Evolutionary conservation across 208 protist species (phyloP).

Genomic region (Trypanosoma theileri): DNA sequence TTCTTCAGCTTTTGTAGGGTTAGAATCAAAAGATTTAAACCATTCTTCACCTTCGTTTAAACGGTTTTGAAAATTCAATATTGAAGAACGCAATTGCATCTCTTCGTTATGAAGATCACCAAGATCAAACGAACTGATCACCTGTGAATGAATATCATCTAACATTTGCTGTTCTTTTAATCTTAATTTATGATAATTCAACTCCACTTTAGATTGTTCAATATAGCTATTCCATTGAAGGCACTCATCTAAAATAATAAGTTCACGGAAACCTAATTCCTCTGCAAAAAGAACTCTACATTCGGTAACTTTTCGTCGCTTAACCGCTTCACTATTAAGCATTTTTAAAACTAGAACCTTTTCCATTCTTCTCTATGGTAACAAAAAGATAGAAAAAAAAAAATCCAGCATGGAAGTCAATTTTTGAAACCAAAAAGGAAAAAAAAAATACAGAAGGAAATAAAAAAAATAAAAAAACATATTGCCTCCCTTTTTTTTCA

Average conservation of each 20-base stretch:
- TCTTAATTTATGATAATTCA: constrained; percentile 6
- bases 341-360: constrained; percentile 5
- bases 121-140: constrained; percentile 15
- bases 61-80: constrained; percentile 12
- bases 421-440: constrained; percentile 10
- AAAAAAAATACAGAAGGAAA: constrained; percentile 21
- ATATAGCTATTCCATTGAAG: constrained; percentile 8
- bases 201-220: neutral
- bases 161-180: constrained; percentile 5
- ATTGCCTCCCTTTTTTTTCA: constrained; percentile 18
- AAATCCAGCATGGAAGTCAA: neutral
- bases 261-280: constrained; percentile 24
- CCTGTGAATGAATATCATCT: neutral
- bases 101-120: constrained; percentile 9
- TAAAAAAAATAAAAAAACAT: constrained; percentile 11
- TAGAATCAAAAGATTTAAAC: constrained; percentile 9
- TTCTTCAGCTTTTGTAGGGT: neutral
- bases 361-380: constrained; percentile 1
- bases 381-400: constrained; percentile 15
- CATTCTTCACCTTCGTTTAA: constrained; percentile 7
- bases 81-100: constrained; percentile 14
- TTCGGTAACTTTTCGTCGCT: constrained; percentile 11
- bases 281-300: constrained; percentile 10
- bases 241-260: constrained; percentile 20
- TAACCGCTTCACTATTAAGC: constrained; percentile 5